These are phyloP conservation scores for Aspergillus novofumigatus DNA, from an alignment of 2,329 filamentous ascomycete genomes.

Conservation along the genomic window DNA sequence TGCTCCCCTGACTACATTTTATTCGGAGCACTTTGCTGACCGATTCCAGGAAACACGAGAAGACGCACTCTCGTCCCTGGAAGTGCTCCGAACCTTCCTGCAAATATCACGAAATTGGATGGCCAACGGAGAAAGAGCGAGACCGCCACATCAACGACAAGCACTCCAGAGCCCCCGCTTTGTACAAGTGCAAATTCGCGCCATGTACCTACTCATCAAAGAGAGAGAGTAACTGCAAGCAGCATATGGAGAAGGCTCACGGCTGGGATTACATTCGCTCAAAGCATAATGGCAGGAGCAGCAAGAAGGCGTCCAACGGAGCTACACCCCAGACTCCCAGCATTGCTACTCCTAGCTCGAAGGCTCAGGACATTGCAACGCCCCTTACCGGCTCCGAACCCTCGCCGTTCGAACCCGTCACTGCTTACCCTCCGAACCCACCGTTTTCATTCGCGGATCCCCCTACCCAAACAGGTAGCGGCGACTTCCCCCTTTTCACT, in stretches of 20 bases:
- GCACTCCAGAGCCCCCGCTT: constrained; percentile 72
- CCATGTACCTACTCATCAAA: constrained; percentile 93
- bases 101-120: constrained; percentile 86
- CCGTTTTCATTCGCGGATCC: constrained; percentile 28
- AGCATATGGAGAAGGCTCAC: constrained; percentile 98
- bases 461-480: constrained; percentile 13
- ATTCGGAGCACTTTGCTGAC: constrained; percentile 5
- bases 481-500: constrained; percentile 26
- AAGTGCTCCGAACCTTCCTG: constrained; percentile 80
- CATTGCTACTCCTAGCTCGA: constrained; percentile 59
- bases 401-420: constrained; percentile 20
- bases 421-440: constrained; percentile 13
- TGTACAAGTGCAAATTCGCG: constrained; percentile 78
- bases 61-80: constrained; percentile 94
- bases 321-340: constrained; percentile 58
- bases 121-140: constrained; percentile 97
- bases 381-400: constrained; percentile 27
- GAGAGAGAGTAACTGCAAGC: constrained; percentile 93
- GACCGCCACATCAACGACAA: constrained; percentile 96
- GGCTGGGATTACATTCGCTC: constrained; percentile 86
- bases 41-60: constrained; percentile 73
- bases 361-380: constrained; percentile 54
- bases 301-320: constrained; percentile 39
- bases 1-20: background rate
- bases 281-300: constrained; percentile 79